A percentile compares a stretch with the other conserved stretches of the same genome.
Conservation (phyloP, 1,139 yeast genomes). For the Lodderomyces metapsilosis region DNA sequence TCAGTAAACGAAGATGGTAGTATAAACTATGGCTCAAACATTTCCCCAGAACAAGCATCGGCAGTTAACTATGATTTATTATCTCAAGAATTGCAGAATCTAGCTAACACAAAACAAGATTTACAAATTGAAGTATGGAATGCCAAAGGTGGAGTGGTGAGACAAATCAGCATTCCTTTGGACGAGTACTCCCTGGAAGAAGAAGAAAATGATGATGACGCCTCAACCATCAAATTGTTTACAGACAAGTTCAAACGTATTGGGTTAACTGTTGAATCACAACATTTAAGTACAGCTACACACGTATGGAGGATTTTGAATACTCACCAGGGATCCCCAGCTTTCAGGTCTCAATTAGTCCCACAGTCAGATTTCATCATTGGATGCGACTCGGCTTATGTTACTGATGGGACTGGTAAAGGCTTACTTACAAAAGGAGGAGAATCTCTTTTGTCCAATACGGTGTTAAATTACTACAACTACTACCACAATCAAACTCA, state of each 20-base stretch:
- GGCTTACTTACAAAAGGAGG: constrained; percentile 79
- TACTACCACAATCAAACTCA: constrained; percentile 39
- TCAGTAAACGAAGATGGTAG: constrained; percentile 45
- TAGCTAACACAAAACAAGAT: constrained; percentile 33
- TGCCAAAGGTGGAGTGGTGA: constrained; percentile 77
- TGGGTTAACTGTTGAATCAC: constrained; percentile 74
- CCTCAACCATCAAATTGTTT: constrained; percentile 17
- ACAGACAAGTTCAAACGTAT: constrained; percentile 32
- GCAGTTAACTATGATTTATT: constrained; percentile 35
- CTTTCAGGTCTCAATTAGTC: constrained; percentile 76
- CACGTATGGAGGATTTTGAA: constrained; percentile 86
- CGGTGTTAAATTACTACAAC: constrained; percentile 57
- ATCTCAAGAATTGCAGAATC: constrained; percentile 32
- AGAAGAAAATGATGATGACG: constrained; percentile 8
- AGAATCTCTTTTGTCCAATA: constrained; percentile 71
- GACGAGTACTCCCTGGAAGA: constrained; percentile 16
- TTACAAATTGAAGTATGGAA: constrained; percentile 76
- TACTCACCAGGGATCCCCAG: constrained; percentile 79
- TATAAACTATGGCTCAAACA: constrained; percentile 36
- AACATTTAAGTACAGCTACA: constrained; percentile 72
- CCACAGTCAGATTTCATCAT: constrained; percentile 88
- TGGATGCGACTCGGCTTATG: constrained; percentile 67
- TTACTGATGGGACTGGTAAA: constrained; percentile 53
- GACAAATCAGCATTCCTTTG: constrained; percentile 52
- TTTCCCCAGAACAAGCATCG: constrained; percentile 39